phyloP scores from a whole-genome alignment of 306 rosid genomes.

The Prunus mira region DNA sequence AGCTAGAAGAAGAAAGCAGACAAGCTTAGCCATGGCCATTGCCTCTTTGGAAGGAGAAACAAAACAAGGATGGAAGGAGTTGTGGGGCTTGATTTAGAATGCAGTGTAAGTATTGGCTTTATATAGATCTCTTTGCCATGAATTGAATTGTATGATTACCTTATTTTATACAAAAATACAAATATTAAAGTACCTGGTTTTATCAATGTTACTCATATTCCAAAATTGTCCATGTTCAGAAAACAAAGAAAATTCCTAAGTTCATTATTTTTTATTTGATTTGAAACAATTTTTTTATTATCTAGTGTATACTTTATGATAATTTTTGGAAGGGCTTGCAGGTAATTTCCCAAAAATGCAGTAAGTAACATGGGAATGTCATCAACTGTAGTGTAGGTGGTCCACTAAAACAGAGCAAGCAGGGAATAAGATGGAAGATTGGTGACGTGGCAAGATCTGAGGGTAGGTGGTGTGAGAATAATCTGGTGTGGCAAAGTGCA shows the following conservation, averaged over 20 bases:
- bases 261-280: too few relatives aligned
- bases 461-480: not conserved
- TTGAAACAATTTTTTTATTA: too few relatives aligned
- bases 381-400: not conserved
- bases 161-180: not conserved
- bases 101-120: not conserved
- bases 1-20: constrained; percentile 40
- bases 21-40: constrained; percentile 40
- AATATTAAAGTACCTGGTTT: not conserved
- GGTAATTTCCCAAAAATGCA: not conserved
- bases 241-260: too few relatives aligned
- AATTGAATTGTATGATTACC: too few relatives aligned
- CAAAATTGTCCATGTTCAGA: not conserved
- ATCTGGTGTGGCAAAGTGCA: not conserved
- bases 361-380: constrained; percentile 14
- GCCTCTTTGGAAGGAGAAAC: constrained; percentile 5
- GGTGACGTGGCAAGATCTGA: constrained; percentile 19
- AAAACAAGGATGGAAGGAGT: not conserved
- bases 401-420: not conserved
- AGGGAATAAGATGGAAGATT: not conserved
- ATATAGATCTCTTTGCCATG: not conserved
- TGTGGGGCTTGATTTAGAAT: not conserved
- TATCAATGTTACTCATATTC: constrained; percentile 11
- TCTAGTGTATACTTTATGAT: too few relatives aligned
- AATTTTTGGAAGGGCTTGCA: too few relatives aligned